Evolutionary conservation across 192 early-diverging fungal genomes (phyloP), one percentile per base, ranked within the genome.

Genomic region (Umbelopsis isabellina): DNA sequence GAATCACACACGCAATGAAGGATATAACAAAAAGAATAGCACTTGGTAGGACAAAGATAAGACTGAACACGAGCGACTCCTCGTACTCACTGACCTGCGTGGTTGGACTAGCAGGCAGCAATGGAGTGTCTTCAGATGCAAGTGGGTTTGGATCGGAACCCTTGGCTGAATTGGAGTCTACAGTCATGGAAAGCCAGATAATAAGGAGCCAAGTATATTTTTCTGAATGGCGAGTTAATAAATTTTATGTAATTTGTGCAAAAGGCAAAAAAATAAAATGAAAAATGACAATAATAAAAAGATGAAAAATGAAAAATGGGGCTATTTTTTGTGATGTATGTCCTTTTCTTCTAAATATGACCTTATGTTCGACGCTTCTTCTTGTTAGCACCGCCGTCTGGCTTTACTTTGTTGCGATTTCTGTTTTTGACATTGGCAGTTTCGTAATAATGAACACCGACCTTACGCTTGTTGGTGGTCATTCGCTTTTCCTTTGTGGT

Each of bases 341-440:
- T 41, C 37, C 37, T 41, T 41, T 41, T 41, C 7, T 41, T 41
- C 37, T 41, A 41, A 37, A 41, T 41, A 10, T 41, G 37, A 41
- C 7, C 37, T 61, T 61, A 70, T 70, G 35, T 41, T 55, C 51
- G 16, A n/a, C 37, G 50, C 23, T 49, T 64, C 65, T 79, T 79
- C 72, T 80, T 85, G 66, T 84, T 85, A 18, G 77, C 66, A 20
- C 84, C 86, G 49, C 92, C 89, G 67, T 90, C 82, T 22, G 91
- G 93, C 71, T 88, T 90, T 47, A 77, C 77, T 76, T 92, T 94
- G 78, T 89, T 94, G 47, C 94, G 86, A 80, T 94, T 95, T 79
- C 86, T 84, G 82, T 97, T 97, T 86, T 99, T 99, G 77, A 99
- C 91, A 79, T 99, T 99, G 76, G 95, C 94, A 3, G 83, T 85